Base-by-base conservation (phyloP, 1,284 basidiomycete genomes). In the Phylloporus sp. region DNA sequence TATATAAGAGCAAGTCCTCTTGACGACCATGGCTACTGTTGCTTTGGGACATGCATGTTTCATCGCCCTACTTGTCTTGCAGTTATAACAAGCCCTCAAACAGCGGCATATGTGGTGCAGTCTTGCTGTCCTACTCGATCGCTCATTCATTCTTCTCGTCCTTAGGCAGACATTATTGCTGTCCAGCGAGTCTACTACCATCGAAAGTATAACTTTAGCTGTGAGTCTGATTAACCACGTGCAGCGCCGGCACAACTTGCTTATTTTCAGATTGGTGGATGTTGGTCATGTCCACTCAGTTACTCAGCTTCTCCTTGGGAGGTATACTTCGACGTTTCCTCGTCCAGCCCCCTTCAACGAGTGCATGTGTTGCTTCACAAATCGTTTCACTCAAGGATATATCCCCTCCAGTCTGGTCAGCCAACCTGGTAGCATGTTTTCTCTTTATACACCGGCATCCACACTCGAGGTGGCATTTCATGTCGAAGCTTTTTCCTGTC, bases 311-410 rank as follows among this genome's bases (percentile, higher is more conserved):
- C 76, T 91, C 92, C 4, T 88, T 97, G 25, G 94, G 95, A 14
- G 96, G 96, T n/a, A 80, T 94, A 64, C 87, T 88, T 64, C 83
- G 90, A 37, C 87, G 91, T 20, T 94, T 94, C 84, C 84, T 96
- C 47, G 93, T 96, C 12, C 89, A 91, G 71, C 97, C 96, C 0
- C 94, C 96, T 0, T 93, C 93, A 0, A 95, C 98, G 94, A 94
- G 90, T 80, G 70, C 19, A 77, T 82, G 43, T 43, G 43, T 71
- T 73, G 7, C 19, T 56, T 60, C 5, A 11, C 25, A 61, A 3
- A 56, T 49, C 45, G 60, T 62, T 62, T 70, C 17, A 70, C 45
- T 73, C 63, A 55, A 8, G 20, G 23, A 11, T n/a, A 23, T 47
- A 64, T 4, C 4, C 4, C 39, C 23, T 20, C 37, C 27, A 87